A percentile compares a stretch with the other conserved stretches of the same genome.
These are phyloP conservation scores for Heimioporus sp. DNA, from an alignment of 768 basidiomycete genomes.

Conservation along the genomic window DNA sequence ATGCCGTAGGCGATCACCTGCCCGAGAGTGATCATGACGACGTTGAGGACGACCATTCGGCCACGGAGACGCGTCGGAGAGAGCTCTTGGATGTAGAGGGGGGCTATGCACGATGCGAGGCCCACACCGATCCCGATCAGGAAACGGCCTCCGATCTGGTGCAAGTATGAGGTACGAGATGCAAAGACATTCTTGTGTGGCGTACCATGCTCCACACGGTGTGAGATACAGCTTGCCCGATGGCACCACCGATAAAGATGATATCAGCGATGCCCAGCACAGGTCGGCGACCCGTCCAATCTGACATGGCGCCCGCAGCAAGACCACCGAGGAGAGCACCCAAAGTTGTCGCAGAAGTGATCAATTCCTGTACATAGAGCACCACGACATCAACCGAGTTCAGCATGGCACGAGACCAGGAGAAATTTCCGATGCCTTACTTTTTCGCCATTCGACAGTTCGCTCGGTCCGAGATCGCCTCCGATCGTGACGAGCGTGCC, in stretches of 20 bases:
- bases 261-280: slow-evolving; percentile 67
- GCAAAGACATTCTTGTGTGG: neutral
- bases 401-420: neutral
- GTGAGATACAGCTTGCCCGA: slow-evolving; percentile 68
- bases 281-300: slow-evolving; percentile 64
- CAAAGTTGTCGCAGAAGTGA: slow-evolving; percentile 76
- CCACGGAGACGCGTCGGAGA: slow-evolving; percentile 73
- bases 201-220: slow-evolving; percentile 68
- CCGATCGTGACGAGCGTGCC: slow-evolving; percentile 78
- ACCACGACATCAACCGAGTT: neutral
- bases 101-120: slow-evolving; percentile 73
- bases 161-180: neutral
- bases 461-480: slow-evolving; percentile 56
- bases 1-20: slow-evolving; percentile 80
- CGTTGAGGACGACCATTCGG: slow-evolving; percentile 78
- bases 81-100: slow-evolving; percentile 82
- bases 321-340: slow-evolving; percentile 78
- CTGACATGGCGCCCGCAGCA: slow-evolving; percentile 64
- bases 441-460: slow-evolving; percentile 62
- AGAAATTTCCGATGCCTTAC: slow-evolving; percentile 26
- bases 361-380: slow-evolving; percentile 57
- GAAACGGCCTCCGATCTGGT: slow-evolving; percentile 67
- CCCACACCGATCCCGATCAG: slow-evolving; percentile 75
- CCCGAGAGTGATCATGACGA: slow-evolving; percentile 77
- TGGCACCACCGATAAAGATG: slow-evolving; percentile 73